phyloP scores from a whole-genome alignment of 2,329 filamentous ascomycete species.

The Scedosporium apiospermum region DNA sequence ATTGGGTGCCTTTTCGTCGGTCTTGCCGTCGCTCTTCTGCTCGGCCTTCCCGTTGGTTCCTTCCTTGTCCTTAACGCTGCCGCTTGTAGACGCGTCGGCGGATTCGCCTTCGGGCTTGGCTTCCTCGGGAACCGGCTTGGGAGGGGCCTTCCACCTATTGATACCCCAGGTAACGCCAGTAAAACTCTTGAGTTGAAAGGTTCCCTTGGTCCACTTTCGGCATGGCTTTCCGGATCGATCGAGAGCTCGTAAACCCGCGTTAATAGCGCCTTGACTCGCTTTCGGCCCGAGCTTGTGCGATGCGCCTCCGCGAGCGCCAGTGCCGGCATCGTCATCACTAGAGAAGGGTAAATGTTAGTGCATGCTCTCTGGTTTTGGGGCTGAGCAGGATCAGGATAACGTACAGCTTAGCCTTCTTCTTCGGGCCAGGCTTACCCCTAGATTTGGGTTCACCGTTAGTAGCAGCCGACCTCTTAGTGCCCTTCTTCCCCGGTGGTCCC shows the following conservation, averaged over 20 bases:
- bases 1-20: conserved; percentile 20
- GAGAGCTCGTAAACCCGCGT: conserved; percentile 86
- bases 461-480: conserved; percentile 56
- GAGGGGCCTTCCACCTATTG: conserved; percentile 70
- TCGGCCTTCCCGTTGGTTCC: conserved; percentile 33
- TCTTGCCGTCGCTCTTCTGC: conserved; percentile 37
- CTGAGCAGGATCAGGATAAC: conserved; percentile 26
- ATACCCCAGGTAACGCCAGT: conserved; percentile 79
- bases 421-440: conserved; percentile 83
- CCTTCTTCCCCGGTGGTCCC: conserved; percentile 69
- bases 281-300: conserved; percentile 87
- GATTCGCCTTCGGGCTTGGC: conserved; percentile 21
- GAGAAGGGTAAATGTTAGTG: conserved; percentile 18
- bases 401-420: conserved; percentile 93
- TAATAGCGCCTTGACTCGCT: conserved; percentile 94
- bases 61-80: conserved; percentile 55
- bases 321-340: conserved; percentile 54
- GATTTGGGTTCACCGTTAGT: conserved; percentile 59
- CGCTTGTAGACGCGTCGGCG: conserved; percentile 21
- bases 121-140: conserved; percentile 41
- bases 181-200: conserved; percentile 82
- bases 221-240: conserved; percentile 88
- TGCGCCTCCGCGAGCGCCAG: conserved; percentile 37
- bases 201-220: conserved; percentile 79
- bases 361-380: not conserved